Evolutionary conservation across 352 stramenopile species (phyloP).

Genomic region (Phytophthora parvispora): DNA sequence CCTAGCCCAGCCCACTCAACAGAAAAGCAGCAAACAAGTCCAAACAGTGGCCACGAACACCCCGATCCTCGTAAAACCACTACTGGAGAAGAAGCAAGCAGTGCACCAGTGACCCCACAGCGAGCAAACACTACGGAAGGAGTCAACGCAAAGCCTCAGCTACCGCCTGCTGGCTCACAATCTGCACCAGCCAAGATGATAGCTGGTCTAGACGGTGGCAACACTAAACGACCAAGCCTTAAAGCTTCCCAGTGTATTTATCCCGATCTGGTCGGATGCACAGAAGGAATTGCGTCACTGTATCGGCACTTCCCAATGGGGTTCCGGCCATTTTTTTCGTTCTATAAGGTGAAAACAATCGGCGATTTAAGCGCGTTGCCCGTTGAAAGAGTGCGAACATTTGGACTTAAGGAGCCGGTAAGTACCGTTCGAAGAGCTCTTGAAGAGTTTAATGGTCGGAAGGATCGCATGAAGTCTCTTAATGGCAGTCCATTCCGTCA

Average conservation of each 20-base stretch:
- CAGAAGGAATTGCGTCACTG: constrained; percentile 57
- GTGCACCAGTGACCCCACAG: constrained; percentile 5
- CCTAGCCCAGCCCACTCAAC: constrained; percentile 9
- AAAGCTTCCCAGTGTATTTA: constrained; percentile 44
- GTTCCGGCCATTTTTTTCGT: constrained; percentile 67
- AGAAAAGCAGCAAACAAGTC: constrained; percentile 2
- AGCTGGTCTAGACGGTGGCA: neutral
- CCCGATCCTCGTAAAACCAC: neutral
- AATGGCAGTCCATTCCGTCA: constrained; percentile 52
- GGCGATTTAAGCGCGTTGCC: constrained; percentile 68
- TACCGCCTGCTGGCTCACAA: constrained; percentile 11
- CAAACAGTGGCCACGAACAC: neutral
- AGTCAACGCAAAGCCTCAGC: neutral
- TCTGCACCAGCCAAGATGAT: constrained; percentile 20
- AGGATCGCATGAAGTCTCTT: constrained; percentile 46
- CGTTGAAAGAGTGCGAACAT: constrained; percentile 58
- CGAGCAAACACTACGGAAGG: neutral
- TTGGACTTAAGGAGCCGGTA: constrained; percentile 71
- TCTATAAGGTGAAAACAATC: constrained; percentile 79
- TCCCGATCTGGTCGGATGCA: constrained; percentile 52
- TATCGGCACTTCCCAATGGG: constrained; percentile 63
- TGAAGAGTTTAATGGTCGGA: constrained; percentile 58
- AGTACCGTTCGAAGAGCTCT: constrained; percentile 63
- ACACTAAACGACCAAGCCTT: constrained; percentile 8
- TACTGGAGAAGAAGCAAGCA: neutral